A percentile compares a stretch with the other conserved stretches of the same genome.
Conservation (phyloP, 1,139 yeast genomes). For the Lizanozyma gosingica region DNA sequence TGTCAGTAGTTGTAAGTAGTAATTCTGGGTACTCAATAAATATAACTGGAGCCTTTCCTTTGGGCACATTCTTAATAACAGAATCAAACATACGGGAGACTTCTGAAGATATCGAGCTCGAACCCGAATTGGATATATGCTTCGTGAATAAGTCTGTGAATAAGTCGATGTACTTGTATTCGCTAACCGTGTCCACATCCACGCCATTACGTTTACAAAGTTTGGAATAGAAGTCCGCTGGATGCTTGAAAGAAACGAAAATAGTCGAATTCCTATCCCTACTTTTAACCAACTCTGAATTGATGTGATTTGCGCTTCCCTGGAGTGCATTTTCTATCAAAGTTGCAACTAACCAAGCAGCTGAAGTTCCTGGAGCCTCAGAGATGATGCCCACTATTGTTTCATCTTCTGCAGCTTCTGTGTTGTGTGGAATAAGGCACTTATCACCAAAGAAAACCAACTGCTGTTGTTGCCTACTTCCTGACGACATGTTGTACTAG, state of each 20-base stretch:
- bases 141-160: constrained; percentile 32
- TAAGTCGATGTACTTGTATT: constrained; percentile 37
- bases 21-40: constrained; percentile 10
- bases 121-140: constrained; percentile 10
- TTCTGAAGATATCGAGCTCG: neutral
- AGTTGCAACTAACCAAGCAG: constrained; percentile 55
- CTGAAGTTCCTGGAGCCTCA: constrained; percentile 52
- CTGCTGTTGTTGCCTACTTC: neutral
- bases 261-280: constrained; percentile 22
- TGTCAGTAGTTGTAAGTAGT: constrained; percentile 6
- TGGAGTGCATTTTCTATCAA: constrained; percentile 35
- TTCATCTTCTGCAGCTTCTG: neutral
- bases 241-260: constrained; percentile 36
- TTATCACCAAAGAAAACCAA: neutral
- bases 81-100: neutral
- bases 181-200: constrained; percentile 18
- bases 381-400: constrained; percentile 26
- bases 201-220: constrained; percentile 38
- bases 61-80: neutral
- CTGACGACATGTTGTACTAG: neutral
- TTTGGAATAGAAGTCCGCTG: constrained; percentile 25
- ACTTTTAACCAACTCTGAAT: constrained; percentile 20
- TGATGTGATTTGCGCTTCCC: constrained; percentile 32
- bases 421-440: neutral
- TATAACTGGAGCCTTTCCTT: neutral